Conservation (phyloP, 2,329 filamentous ascomycete genomes). For the Penicillium concentricum region DNA sequence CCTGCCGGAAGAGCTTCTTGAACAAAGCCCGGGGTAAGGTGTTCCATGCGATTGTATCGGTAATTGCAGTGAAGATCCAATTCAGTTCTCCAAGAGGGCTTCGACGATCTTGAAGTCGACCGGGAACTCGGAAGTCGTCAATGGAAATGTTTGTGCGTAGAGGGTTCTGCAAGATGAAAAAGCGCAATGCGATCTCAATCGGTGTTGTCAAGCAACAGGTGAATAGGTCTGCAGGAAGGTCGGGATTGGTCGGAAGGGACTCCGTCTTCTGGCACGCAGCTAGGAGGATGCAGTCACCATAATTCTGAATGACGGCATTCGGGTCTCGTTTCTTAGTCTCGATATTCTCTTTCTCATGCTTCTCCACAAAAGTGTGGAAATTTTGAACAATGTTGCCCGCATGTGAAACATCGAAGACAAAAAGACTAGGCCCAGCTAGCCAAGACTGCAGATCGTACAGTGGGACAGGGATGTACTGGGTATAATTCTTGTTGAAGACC, state of each 20-base stretch:
- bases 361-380: slow-evolving; percentile 90
- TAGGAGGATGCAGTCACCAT: slow-evolving; percentile 86
- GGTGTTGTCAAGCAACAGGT: slow-evolving; percentile 94
- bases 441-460: slow-evolving; percentile 93
- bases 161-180: slow-evolving; percentile 93
- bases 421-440: slow-evolving; percentile 92
- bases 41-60: slow-evolving; percentile 98
- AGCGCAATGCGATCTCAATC: slow-evolving; percentile 95
- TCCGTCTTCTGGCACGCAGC: slow-evolving; percentile 89
- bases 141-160: slow-evolving; percentile 66
- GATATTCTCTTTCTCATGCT: slow-evolving; percentile 85
- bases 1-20: slow-evolving; percentile 94
- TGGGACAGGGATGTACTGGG: slow-evolving; percentile 96
- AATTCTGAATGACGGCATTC: slow-evolving; percentile 60
- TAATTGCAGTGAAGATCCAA: slow-evolving; percentile 99
- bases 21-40: slow-evolving; percentile 86
- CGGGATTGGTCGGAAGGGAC: slow-evolving; percentile 89
- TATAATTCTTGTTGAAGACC: slow-evolving; percentile 99
- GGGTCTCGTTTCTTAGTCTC: slow-evolving; percentile 75
- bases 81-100: slow-evolving; percentile 95
- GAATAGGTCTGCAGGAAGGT: slow-evolving; percentile 90
- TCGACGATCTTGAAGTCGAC: slow-evolving; percentile 84
- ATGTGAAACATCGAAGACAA: slow-evolving; percentile 97
- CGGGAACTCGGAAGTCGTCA: slow-evolving; percentile 84
- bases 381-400: slow-evolving; percentile 94